Base-by-base conservation (phyloP, 1,284 basidiomycete genomes). In the Wolfiporia cocos region DNA sequence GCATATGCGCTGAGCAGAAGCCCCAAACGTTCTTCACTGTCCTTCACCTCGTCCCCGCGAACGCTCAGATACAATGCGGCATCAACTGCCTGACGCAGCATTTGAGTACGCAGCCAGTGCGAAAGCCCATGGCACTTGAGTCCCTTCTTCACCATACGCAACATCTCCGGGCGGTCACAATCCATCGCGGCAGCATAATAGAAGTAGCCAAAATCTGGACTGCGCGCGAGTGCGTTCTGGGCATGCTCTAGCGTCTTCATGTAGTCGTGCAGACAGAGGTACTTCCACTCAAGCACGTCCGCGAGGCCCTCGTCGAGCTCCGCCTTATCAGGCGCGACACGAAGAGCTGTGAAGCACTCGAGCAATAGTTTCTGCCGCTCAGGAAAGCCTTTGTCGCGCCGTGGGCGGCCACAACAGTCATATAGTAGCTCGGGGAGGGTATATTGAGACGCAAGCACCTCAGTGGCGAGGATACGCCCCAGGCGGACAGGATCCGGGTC, bases 281-380 rank as follows among this genome's bases (percentile, higher is more conserved):
- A 12, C 26, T 79, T 80, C 59, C 78, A 70, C 23, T 79, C 74
- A 10, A 81, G 55, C 30, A 80, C 71, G 49, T 79, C 75, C 0
- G 78, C 78, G 7, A 65, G 44, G 44, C 76, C 71, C 10, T 48
- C 46, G 41, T 76, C 69, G 15, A 22, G 20, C 4, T 33, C 32
- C 3, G 28, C 21, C 14, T 15, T 9, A 21, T 47, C 29, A 19
- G 21, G 15, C 12, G 15, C 6, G 11, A 5, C 14, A 6, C 45
- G 41, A 12, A 47, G 29, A 11, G 36, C 41, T 4, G 22, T 22
- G 20, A 26, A 11, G 21, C 41, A 43, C 26, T 30, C 12, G 3
- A 24, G 7, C n/a, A 37, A 11, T 36, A 18, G 6, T 35, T 23
- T 20, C 12, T 29, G 37, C 19, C 37, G 6, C 26, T 24, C 24